Conservation (phyloP, 306 rosid genomes). For the Cyamopsis tetragonoloba region DNA sequence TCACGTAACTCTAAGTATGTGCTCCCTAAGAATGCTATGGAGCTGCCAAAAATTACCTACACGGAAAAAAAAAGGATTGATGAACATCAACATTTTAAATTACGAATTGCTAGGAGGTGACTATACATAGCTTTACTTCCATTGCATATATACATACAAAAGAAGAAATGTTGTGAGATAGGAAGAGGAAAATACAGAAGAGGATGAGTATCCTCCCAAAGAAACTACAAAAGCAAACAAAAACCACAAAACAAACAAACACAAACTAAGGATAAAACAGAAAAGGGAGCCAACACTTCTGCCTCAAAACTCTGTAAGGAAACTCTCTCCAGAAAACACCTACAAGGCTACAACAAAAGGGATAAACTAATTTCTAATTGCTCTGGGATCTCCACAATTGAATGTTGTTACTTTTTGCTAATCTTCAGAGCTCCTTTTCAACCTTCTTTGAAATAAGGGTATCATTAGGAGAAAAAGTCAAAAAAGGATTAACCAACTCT, state of each 20-base stretch:
- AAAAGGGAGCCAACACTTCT: neutral
- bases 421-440: neutral
- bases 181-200: neutral
- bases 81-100: neutral
- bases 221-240: neutral
- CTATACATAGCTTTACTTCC: neutral
- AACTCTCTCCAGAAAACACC: neutral
- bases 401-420: neutral
- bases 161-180: too few species aligned
- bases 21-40: conserved; percentile 15
- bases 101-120: conserved; percentile 5
- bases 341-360: neutral
- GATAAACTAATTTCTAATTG: too few species aligned
- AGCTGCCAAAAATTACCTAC: conserved; percentile 29
- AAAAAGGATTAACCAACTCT: neutral
- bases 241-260: neutral
- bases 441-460: neutral
- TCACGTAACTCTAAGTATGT: conserved; percentile 17
- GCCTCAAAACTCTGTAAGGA: neutral
- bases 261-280: neutral
- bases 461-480: too few species aligned
- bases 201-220: neutral
- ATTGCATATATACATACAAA: neutral
- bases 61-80: conserved; percentile 7
- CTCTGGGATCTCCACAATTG: neutral